Conservation (phyloP, 805 yeast genomes). For the Lipomyces mesembrius region DNA sequence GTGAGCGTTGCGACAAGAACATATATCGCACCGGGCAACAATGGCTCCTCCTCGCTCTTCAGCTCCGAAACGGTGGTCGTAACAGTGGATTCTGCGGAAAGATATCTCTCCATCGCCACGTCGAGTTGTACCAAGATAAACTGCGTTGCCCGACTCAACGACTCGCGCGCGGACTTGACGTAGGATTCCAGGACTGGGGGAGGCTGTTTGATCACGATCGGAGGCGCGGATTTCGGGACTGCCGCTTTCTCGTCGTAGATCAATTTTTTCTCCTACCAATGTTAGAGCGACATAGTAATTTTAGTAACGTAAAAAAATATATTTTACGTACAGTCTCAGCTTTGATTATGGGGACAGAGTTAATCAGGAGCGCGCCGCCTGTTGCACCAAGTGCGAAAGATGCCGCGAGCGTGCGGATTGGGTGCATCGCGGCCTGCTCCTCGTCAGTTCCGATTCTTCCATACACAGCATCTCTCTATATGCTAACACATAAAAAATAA, state of each 20-base stretch:
- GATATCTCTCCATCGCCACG: conserved; percentile 55
- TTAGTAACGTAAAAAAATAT: not conserved
- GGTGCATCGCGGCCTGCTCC: not conserved
- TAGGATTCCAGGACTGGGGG: conserved; percentile 25
- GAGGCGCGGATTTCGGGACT: conserved; percentile 14
- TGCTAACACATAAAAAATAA: not conserved
- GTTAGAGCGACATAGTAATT: not conserved
- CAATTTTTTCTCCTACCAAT: conserved; percentile 41
- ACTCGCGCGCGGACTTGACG: conserved; percentile 33
- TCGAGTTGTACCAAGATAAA: conserved; percentile 47
- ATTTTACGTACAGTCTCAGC: conserved; percentile 11
- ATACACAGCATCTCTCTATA: not conserved
- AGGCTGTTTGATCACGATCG: conserved; percentile 33
- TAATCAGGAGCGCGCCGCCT: conserved; percentile 2
- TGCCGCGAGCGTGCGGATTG: not conserved
- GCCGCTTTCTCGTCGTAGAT: conserved; percentile 40
- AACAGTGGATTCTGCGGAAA: conserved; percentile 64
- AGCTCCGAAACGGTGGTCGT: conserved; percentile 65
- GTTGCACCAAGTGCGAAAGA: conserved; percentile 6
- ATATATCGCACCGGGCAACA: conserved; percentile 73
- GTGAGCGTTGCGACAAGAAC: conserved; percentile 69
- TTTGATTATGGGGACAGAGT: conserved; percentile 7
- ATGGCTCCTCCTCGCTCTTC: conserved; percentile 67
- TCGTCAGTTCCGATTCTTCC: not conserved
- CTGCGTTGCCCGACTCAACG: conserved; percentile 44